A percentile compares a stretch with the other conserved stretches of the same genome.
Evolutionary conservation across 805 yeast species (phyloP).

Genomic region (Wickerhamia fluorescens): DNA sequence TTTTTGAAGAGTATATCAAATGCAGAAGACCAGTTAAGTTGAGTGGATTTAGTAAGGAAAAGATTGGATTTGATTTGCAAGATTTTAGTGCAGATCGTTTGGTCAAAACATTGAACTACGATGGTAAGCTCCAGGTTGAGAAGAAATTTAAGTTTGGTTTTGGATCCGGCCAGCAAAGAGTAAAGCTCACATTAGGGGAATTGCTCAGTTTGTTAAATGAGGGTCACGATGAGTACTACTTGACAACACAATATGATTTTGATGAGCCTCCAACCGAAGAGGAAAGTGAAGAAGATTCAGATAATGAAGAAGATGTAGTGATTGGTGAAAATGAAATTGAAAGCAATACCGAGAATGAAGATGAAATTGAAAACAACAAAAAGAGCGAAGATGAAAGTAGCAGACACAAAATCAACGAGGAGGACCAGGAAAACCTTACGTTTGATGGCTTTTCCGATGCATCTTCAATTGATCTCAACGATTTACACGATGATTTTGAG

Average conservation of each 20-base stretch:
- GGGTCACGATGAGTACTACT: slow-evolving; percentile 44
- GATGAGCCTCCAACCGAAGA: slow-evolving; percentile 6
- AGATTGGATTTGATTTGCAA: too few relatives aligned
- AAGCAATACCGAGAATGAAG: slow-evolving; percentile 1
- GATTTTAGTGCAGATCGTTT: too few relatives aligned
- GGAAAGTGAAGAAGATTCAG: slow-evolving; percentile 5
- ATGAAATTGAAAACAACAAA: not conserved
- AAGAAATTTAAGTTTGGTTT: slow-evolving; percentile 53
- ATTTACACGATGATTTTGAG: slow-evolving; percentile 46
- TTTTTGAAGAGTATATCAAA: slow-evolving; percentile 31
- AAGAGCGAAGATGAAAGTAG: slow-evolving; percentile 15
- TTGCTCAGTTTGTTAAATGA: slow-evolving; percentile 35
- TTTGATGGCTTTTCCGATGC: slow-evolving; percentile 19
- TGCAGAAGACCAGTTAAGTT: slow-evolving; percentile 47
- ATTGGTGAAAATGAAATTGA: slow-evolving; percentile 14
- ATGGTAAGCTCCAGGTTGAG: slow-evolving; percentile 47
- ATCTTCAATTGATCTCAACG: slow-evolving; percentile 36
- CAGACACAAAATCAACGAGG: slow-evolving; percentile 16
- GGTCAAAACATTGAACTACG: slow-evolving; percentile 32
- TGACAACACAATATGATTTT: slow-evolving; percentile 60
- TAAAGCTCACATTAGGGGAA: slow-evolving; percentile 43
- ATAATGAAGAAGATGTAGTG: slow-evolving; percentile 12
- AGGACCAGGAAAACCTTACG: slow-evolving; percentile 4
- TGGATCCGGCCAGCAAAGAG: slow-evolving; percentile 56
- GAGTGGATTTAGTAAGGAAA: too few relatives aligned